Percentiles rank a stretch among this genome's conserved stretches.
Conservation (phyloP, 2,329 filamentous ascomycete species). For the Penicillium sp. region DNA sequence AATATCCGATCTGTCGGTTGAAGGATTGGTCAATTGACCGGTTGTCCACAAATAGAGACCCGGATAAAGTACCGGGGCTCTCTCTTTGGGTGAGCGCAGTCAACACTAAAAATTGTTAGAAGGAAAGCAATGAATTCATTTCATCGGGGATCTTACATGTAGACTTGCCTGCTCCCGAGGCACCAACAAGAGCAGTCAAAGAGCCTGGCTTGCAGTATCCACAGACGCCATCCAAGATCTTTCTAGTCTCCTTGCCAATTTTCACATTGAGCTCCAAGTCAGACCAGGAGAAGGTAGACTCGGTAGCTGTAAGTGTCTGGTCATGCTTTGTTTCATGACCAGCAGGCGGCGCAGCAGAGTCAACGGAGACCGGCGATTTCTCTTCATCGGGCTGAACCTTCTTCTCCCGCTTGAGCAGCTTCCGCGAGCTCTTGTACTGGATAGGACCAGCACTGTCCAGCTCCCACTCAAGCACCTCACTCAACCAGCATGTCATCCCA, state of each 20-base stretch:
- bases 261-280: conserved; percentile 67
- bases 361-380: conserved; percentile 27
- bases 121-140: not conserved
- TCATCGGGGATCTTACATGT: conserved; percentile 25
- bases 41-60: conserved; percentile 65
- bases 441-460: conserved; percentile 61
- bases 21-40: conserved; percentile 58
- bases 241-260: conserved; percentile 56
- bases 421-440: conserved; percentile 63
- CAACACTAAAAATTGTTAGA: conserved; percentile 55
- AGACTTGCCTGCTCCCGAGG: conserved; percentile 70
- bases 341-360: conserved; percentile 22
- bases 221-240: conserved; percentile 63
- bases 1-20: conserved; percentile 66
- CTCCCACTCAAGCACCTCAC: conserved; percentile 64
- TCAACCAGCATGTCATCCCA: conserved; percentile 63
- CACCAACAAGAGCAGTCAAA: conserved; percentile 75
- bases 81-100: conserved; percentile 71
- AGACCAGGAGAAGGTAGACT: conserved; percentile 66
- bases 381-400: conserved; percentile 25
- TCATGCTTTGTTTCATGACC: conserved; percentile 26
- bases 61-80: conserved; percentile 58
- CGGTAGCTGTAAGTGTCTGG: conserved; percentile 49
- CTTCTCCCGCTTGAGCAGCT: conserved; percentile 8
- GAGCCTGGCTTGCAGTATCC: conserved; percentile 74